Percentiles rank a stretch among this genome's conserved stretches.
phyloP scores from a whole-genome alignment of 2,329 filamentous ascomycete species.

The Talaromyces sp. region DNA sequence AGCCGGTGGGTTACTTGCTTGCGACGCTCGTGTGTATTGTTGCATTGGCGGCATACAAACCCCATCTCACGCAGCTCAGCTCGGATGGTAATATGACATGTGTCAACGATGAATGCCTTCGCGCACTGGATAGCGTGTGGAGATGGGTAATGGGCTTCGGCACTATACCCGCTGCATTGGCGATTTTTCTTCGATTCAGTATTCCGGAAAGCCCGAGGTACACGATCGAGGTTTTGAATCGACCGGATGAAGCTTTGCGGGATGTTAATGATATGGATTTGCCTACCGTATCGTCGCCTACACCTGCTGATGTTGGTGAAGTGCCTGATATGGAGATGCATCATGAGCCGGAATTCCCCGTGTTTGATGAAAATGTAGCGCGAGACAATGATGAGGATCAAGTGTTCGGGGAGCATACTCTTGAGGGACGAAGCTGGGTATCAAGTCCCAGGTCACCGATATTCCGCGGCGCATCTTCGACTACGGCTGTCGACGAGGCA shows the following conservation, averaged over 20 bases:
- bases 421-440: background rate
- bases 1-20: slow-evolving; percentile 70
- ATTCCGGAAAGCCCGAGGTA: slow-evolving; percentile 60
- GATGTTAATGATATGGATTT: slow-evolving; percentile 10
- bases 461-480: background rate
- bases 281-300: background rate
- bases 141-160: slow-evolving; percentile 59
- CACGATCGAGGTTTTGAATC: slow-evolving; percentile 50
- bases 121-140: slow-evolving; percentile 54
- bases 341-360: background rate
- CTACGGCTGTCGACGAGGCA: background rate
- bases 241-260: slow-evolving; percentile 9
- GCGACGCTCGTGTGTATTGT: slow-evolving; percentile 72
- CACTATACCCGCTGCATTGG: slow-evolving; percentile 56
- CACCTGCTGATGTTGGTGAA: background rate
- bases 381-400: background rate
- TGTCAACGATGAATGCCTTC: slow-evolving; percentile 47
- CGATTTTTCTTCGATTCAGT: slow-evolving; percentile 59
- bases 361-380: background rate
- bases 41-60: slow-evolving; percentile 64
- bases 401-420: background rate
- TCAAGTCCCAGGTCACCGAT: slow-evolving; percentile 2
- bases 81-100: slow-evolving; percentile 40
- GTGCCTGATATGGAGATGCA: slow-evolving; percentile 3
- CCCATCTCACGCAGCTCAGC: slow-evolving; percentile 41